phyloP scores from a whole-genome alignment of 129 eudicot species.

The Centella asiatica region DNA sequence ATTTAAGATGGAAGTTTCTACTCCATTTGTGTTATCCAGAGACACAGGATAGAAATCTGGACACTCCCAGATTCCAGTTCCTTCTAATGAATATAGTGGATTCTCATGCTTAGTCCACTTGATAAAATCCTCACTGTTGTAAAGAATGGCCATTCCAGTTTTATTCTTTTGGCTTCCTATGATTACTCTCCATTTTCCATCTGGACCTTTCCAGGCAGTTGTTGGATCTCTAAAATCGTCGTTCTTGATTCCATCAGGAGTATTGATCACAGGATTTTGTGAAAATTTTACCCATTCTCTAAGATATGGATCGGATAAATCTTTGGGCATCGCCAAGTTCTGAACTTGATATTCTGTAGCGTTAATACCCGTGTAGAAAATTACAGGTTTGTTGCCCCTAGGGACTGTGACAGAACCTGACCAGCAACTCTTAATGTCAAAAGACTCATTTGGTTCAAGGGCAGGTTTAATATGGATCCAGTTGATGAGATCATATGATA shows the following conservation, averaged over 20 bases:
- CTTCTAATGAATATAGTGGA: constrained; percentile 54
- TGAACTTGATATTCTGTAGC: constrained; percentile 54
- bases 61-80: constrained; percentile 98
- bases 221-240: constrained; percentile 79
- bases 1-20: constrained; percentile 64
- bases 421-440: constrained; percentile 71
- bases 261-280: constrained; percentile 69
- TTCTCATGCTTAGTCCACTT: constrained; percentile 53
- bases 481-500: constrained; percentile 57
- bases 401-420: constrained; percentile 83
- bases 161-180: constrained; percentile 59
- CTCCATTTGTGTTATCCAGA: constrained; percentile 32
- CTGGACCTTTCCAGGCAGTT: constrained; percentile 69
- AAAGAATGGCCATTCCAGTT: constrained; percentile 59
- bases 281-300: constrained; percentile 72
- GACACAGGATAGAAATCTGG: constrained; percentile 89
- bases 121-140: constrained; percentile 52
- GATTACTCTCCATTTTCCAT: constrained; percentile 58
- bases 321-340: constrained; percentile 68
- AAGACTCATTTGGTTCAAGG: constrained; percentile 72
- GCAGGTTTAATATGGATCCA: constrained; percentile 73
- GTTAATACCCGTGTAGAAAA: constrained; percentile 69
- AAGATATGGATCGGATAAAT: constrained; percentile 82
- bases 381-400: constrained; percentile 54
- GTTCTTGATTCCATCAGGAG: constrained; percentile 62